Evolutionary conservation across 1,139 yeast species (phyloP), one percentile per base, ranked within the genome.

Genomic region (Suhomyces bokatorum): DNA sequence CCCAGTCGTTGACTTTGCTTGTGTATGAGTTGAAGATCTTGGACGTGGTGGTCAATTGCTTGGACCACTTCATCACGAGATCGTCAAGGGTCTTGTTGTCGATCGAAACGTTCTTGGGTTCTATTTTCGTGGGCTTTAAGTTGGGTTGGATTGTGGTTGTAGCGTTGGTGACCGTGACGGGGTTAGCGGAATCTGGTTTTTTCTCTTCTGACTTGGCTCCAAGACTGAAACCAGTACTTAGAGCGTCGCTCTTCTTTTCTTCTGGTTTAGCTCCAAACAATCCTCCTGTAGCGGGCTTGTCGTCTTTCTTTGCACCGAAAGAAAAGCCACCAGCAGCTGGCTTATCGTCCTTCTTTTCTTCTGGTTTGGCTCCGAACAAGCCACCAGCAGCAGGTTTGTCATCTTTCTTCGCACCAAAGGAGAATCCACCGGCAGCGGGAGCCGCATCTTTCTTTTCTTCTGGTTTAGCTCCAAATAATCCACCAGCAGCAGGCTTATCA

Each of bases 31-130:
- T 85, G 66, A 91, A 93, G 31, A 87, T 83, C 26, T 76, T 74
- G 1, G 93, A 80, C 0, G 95, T 83, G 17, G 80, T 76, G 4
- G 91, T 75, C 49, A 93, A 69, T 55, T 95, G 96, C 47, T 82
- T 81, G 1, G 97, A 87, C 99, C 99, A 95, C 65, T 87, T 90
- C 28, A 90, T 80, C 42, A 95, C 87, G 52, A 93, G 77, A 62
- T 93, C 99, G 58, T 93, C 99, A 62, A 95, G 73, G 1, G 97
- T 89, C 62, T 89, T 89, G 67, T 93, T 93, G 56, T 87, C 90
- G 40, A 95, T 77, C 9, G 96, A 85, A 3, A 89, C 80, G 24
- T 90, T 87, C 42, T 80, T 75, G 13, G 89, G 84, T 53, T 80
- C 82, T 20, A 83, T 75, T 40, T 72, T 75, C 33, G 77, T 73